Conservation (phyloP, 108 stramenopile species). For the Cafeteria roenbergensis region DNA sequence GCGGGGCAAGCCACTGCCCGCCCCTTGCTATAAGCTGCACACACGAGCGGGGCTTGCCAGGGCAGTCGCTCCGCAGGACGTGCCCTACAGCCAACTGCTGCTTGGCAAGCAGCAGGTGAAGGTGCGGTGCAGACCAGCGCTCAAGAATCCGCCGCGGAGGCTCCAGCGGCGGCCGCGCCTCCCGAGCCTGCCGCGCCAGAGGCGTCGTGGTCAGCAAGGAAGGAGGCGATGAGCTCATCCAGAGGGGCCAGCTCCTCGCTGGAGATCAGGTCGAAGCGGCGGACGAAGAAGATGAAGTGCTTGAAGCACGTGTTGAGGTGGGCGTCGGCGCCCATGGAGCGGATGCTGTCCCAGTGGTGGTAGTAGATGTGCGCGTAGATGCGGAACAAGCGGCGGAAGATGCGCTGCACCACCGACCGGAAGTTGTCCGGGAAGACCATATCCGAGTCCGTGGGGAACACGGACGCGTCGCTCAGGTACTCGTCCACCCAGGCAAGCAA, state of each 20-base stretch:
- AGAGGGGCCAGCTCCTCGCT: constrained; percentile 8
- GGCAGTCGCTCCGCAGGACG: no score
- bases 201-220: background rate
- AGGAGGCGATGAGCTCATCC: constrained; percentile 5
- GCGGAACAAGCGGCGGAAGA: constrained; percentile 43
- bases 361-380: constrained; percentile 46
- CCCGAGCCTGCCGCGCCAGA: no score
- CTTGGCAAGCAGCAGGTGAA: no score
- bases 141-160: no score
- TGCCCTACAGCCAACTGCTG: no score
- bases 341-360: constrained; percentile 31
- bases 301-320: constrained; percentile 55
- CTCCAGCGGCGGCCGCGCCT: no score
- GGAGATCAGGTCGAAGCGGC: constrained; percentile 38
- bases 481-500: constrained; percentile 51
- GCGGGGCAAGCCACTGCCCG: no score
- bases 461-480: constrained; percentile 38
- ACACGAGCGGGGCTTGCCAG: no score
- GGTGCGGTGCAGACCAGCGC: no score
- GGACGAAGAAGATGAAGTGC: constrained; percentile 44
- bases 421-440: constrained; percentile 34
- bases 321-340: constrained; percentile 35
- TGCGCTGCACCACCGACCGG: constrained; percentile 19
- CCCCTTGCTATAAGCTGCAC: no score
- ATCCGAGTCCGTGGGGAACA: constrained; percentile 11